Percentiles rank a stretch among this genome's conserved stretches.
phyloP scores from a whole-genome alignment of 345 rosid species.

The Angophora floribunda region DNA sequence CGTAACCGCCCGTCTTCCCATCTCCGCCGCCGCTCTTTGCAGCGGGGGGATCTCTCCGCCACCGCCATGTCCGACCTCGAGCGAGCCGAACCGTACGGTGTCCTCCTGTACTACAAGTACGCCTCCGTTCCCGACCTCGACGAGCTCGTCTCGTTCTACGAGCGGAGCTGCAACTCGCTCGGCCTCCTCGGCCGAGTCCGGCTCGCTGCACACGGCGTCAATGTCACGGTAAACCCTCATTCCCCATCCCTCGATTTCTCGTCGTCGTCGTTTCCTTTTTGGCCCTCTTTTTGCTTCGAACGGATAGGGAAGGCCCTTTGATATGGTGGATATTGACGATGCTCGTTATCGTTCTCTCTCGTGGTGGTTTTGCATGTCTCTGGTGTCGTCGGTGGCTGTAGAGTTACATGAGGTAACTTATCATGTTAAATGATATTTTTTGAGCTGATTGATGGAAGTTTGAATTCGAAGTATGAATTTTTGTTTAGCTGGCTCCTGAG shows the following conservation, averaged over 20 bases:
- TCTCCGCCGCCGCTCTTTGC: background rate
- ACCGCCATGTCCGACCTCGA: background rate
- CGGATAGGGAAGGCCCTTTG: background rate
- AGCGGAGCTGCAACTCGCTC: constrained; percentile 66
- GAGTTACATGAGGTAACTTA: background rate
- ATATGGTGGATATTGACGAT: background rate
- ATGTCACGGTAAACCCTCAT: constrained; percentile 61
- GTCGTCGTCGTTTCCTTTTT: background rate
- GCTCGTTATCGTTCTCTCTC: background rate
- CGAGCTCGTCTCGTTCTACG: constrained; percentile 59
- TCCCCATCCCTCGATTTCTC: background rate
- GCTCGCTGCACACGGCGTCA: constrained; percentile 73
- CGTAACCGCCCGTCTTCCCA: background rate
- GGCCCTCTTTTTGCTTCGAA: background rate
- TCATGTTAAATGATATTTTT: background rate
- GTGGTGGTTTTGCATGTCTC: background rate
- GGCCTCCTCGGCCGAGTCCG: constrained; percentile 84
- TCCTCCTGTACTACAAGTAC: constrained; percentile 76
- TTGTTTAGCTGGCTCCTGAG: background rate
- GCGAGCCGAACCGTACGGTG: constrained; percentile 33
- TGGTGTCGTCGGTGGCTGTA: background rate
- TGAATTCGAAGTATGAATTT: background rate
- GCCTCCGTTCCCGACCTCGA: constrained; percentile 43
- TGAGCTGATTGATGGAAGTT: background rate
- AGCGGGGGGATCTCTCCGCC: background rate